These are phyloP conservation scores for Neopestalotiopsis sp. DNA, from an alignment of 2,329 filamentous ascomycete species.

Conservation along the genomic window DNA sequence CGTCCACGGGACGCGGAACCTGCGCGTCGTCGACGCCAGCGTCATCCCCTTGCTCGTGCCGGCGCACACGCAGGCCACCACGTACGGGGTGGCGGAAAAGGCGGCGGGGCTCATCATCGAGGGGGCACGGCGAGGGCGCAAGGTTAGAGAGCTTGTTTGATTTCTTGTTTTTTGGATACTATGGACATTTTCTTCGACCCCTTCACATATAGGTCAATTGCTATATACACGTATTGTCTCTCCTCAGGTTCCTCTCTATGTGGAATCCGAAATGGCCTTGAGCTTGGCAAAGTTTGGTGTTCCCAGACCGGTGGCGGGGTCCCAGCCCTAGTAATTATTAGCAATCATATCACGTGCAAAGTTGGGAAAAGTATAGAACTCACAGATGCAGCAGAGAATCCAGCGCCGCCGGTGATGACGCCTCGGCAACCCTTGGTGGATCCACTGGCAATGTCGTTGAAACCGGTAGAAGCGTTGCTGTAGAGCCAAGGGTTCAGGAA, in stretches of 20 bases:
- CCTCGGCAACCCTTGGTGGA: conserved; percentile 45
- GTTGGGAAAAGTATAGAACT: conserved; percentile 19
- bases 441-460: conserved; percentile 50
- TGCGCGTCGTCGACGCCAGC: conserved; percentile 50
- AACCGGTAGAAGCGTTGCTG: conserved; percentile 43
- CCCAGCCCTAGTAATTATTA: conserved; percentile 34
- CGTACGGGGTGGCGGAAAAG: conserved; percentile 53
- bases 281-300: conserved; percentile 28
- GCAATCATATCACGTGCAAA: conserved; percentile 25
- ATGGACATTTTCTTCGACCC: background rate
- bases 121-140: background rate
- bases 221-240: background rate
- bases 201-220: background rate
- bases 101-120: conserved; percentile 9
- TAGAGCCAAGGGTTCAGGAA: conserved; percentile 57
- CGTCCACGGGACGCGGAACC: conserved; percentile 48
- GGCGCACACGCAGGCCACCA: conserved; percentile 50
- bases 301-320: conserved; percentile 39
- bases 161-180: background rate
- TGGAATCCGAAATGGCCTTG: conserved; percentile 9
- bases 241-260: background rate
- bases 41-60: conserved; percentile 49
- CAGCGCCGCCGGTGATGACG: conserved; percentile 8
- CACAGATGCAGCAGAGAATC: conserved; percentile 13
- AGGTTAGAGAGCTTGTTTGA: background rate